Conservation (phyloP, 202 grass and related monocot species). For the Schoenoplectus triqueter region DNA sequence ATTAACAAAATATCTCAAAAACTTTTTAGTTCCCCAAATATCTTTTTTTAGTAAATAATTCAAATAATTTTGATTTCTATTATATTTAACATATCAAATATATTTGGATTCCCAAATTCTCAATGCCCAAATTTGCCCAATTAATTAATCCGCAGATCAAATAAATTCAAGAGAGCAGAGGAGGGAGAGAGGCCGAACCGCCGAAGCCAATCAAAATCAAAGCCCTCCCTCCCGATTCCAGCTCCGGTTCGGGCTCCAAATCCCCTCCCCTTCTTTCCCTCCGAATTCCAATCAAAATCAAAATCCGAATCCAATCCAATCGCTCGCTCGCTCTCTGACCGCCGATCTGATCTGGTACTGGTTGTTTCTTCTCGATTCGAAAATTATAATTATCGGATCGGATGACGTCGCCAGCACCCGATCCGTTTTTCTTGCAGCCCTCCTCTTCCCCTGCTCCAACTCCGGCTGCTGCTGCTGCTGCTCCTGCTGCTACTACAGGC, state of each 20-base stretch:
- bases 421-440: not conserved
- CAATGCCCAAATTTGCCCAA: not conserved
- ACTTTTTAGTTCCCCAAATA: too few species aligned
- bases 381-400: not conserved
- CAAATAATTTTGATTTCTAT: too few species aligned
- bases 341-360: not conserved
- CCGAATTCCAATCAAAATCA: not conserved
- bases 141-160: not conserved
- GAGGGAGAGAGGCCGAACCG: not conserved
- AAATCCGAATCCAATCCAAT: not conserved
- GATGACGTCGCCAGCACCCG: conserved; percentile 23
- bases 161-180: not conserved
- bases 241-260: not conserved
- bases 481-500: not conserved
- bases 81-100: too few species aligned
- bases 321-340: not conserved
- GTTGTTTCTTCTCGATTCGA: not conserved
- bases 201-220: not conserved
- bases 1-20: too few species aligned
- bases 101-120: too few species aligned
- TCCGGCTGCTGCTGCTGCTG: not conserved
- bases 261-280: too few species aligned
- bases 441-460: not conserved
- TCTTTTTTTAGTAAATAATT: too few species aligned
- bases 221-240: too few species aligned